phyloP scores from a whole-genome alignment of 495 filamentous ascomycete genomes.

The Lasiosphaeria miniovina region DNA sequence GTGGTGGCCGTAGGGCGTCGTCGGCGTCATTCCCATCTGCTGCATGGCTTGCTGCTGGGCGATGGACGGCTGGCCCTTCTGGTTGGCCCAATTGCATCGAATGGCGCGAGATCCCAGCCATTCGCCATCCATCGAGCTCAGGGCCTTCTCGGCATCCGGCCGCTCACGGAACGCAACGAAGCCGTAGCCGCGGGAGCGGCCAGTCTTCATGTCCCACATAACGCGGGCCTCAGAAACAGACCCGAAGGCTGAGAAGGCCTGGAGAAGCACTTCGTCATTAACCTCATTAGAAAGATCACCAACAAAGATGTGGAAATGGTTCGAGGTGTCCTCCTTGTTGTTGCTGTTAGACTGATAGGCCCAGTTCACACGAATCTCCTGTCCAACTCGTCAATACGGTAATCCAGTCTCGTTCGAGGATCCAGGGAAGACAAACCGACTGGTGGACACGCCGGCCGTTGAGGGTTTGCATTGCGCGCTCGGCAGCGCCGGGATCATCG shows the following conservation, averaged over 20 bases:
- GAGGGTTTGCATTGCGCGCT: conserved; percentile 94
- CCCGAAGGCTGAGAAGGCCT: conserved; percentile 96
- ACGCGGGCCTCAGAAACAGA: conserved; percentile 97
- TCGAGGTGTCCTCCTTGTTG: conserved; percentile 96
- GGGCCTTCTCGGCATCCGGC: conserved; percentile 88
- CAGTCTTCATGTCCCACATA: conserved; percentile 99
- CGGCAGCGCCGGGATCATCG: conserved; percentile 93
- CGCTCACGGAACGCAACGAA: conserved; percentile 98
- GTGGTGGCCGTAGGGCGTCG: conserved; percentile 93
- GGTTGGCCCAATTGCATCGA: conserved; percentile 99
- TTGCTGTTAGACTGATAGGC: conserved; percentile 94
- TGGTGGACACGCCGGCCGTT: conserved; percentile 95
- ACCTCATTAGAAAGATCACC: conserved; percentile 98
- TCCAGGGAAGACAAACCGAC: conserved; percentile 57
- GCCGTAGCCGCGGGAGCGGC: conserved; percentile 92
- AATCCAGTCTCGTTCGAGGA: background rate
- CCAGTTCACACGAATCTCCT: conserved; percentile 99
- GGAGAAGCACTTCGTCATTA: conserved; percentile 91
- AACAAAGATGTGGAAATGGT: conserved; percentile 99
- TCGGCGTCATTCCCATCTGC: conserved; percentile 97
- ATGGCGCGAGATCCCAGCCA: conserved; percentile 99
- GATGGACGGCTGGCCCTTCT: conserved; percentile 98
- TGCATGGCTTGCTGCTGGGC: conserved; percentile 96
- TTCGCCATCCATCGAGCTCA: conserved; percentile 98
- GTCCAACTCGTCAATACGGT: conserved; percentile 5